Evolutionary conservation across 2,329 filamentous ascomycete species (phyloP).

Genomic region (Sporothrix dimorphospora): DNA sequence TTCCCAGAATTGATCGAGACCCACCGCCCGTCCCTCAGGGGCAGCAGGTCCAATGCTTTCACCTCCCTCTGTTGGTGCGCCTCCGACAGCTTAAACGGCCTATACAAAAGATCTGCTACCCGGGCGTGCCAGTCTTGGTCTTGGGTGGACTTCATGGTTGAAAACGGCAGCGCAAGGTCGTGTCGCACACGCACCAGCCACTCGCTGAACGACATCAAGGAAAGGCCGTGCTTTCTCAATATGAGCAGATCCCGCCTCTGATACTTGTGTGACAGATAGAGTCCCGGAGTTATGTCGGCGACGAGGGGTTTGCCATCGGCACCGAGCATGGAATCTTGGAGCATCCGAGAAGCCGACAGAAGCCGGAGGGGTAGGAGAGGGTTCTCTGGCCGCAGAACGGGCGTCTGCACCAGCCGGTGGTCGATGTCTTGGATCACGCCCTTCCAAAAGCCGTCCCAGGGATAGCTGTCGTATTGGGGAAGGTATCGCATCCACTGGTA

Average conservation of each 20-base stretch:
- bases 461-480: conserved; percentile 12
- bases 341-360: too few species aligned
- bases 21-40: not conserved
- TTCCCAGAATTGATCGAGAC: not conserved
- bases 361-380: not conserved
- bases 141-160: too few species aligned
- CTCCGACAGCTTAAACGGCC: not conserved
- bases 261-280: too few species aligned
- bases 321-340: too few species aligned
- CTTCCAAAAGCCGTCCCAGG: conserved; percentile 20
- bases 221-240: too few species aligned
- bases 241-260: too few species aligned
- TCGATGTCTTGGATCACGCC: not conserved
- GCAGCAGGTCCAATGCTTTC: not conserved
- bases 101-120: too few species aligned
- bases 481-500: conserved; percentile 51
- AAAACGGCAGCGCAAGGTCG: too few species aligned
- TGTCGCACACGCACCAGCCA: too few species aligned
- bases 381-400: not conserved
- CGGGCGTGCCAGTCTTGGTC: too few species aligned
- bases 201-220: too few species aligned
- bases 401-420: not conserved
- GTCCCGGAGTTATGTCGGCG: too few species aligned
- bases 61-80: not conserved
- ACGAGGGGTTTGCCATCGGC: not conserved